A percentile compares a stretch with the other conserved stretches of the same genome.
Conservation (phyloP, 768 basidiomycete genomes). For the Mrakia blollopis region DNA sequence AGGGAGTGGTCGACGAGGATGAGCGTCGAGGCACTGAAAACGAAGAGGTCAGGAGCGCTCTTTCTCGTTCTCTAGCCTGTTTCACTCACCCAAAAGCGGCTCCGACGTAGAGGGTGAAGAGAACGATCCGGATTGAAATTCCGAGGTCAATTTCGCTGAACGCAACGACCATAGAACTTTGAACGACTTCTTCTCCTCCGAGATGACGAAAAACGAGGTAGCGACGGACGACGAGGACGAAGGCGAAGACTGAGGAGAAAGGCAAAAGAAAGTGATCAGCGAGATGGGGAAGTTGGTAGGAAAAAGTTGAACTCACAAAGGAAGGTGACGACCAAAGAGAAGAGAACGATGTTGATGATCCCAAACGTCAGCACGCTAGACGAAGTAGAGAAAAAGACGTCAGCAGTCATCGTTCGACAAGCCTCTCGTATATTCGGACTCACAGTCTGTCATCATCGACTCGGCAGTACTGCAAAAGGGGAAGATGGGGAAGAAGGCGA, state of each 20-base stretch:
- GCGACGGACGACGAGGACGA: constrained; percentile 5
- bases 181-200: not conserved
- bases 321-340: not conserved
- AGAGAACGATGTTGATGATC: not conserved
- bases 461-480: not conserved
- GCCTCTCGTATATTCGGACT: too few relatives aligned
- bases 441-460: not conserved
- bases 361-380: not conserved
- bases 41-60: not conserved
- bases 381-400: not conserved
- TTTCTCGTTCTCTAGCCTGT: too few relatives aligned
- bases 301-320: not conserved
- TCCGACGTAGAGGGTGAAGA: not conserved
- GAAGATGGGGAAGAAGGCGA: not conserved
- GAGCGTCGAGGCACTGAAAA: not conserved
- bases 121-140: not conserved
- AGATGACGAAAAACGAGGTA: not conserved
- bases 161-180: not conserved
- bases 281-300: not conserved
- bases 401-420: not conserved
- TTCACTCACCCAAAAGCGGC: not conserved
- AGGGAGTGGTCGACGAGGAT: not conserved
- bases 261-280: not conserved
- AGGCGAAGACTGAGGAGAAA: not conserved
- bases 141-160: constrained; percentile 10